Percentiles rank a stretch among this genome's conserved stretches.
These are phyloP conservation scores for Xylaria digitata DNA, from an alignment of 2,329 filamentous ascomycete genomes.

Conservation along the genomic window DNA sequence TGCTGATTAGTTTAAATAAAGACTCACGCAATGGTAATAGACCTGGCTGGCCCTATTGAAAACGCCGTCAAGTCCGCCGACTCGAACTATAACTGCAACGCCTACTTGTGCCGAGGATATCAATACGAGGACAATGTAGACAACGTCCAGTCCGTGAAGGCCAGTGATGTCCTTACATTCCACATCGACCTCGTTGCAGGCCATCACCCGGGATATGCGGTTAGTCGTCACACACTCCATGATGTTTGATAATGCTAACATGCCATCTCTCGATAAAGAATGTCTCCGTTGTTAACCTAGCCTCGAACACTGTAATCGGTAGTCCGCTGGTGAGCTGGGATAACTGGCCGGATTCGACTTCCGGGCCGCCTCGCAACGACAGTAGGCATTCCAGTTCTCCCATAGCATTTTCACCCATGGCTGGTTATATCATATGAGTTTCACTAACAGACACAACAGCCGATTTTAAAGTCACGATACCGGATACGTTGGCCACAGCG, in stretches of 20 bases:
- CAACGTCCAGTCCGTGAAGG: slow-evolving; percentile 44
- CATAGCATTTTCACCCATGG: slow-evolving; percentile 43
- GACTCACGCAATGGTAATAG: slow-evolving; percentile 27
- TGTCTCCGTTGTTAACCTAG: slow-evolving; percentile 61
- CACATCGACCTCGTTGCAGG: slow-evolving; percentile 54
- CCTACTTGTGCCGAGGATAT: slow-evolving; percentile 49
- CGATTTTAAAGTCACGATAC: slow-evolving; percentile 66
- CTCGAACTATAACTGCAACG: slow-evolving; percentile 44
- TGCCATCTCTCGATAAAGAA: slow-evolving; percentile 49
- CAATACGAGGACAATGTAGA: slow-evolving; percentile 49
- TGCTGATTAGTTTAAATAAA: background rate
- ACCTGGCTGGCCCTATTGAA: slow-evolving; percentile 47
- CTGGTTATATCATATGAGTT: background rate
- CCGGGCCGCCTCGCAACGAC: slow-evolving; percentile 43
- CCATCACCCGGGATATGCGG: slow-evolving; percentile 51
- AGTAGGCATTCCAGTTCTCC: slow-evolving; percentile 56
- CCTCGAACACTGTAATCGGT: slow-evolving; percentile 61
- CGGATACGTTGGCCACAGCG: slow-evolving; percentile 56
- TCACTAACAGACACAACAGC: slow-evolving; percentile 17
- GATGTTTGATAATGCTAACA: slow-evolving; percentile 34
- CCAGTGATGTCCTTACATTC: slow-evolving; percentile 54
- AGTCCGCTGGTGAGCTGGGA: slow-evolving; percentile 59
- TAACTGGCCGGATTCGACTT: slow-evolving; percentile 42
- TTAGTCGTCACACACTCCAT: slow-evolving; percentile 30
- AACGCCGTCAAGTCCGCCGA: slow-evolving; percentile 44